Evolutionary conservation across 164 flowering plant species (phyloP), one percentile per base, ranked within the genome.

Genomic region (Annona cherimola): DNA sequence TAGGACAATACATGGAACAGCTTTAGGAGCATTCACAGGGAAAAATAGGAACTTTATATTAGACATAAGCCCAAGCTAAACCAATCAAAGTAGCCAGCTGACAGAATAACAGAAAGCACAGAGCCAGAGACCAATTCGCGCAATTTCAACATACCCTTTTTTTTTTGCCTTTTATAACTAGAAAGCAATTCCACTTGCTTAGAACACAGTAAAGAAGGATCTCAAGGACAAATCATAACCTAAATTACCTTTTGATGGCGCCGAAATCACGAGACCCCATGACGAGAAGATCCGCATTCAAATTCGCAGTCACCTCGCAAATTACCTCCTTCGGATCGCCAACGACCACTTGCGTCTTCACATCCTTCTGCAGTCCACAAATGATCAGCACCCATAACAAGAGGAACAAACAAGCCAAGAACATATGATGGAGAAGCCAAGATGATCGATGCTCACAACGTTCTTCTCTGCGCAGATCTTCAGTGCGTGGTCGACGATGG

Each of bases 251-350:
- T 78, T 84, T 91, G 69, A 93, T 85, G 57, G 87, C 84, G 35
- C 98, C 95, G 81, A 79, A 86, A 75, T 90, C 79, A 63, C 84
- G 93, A 44, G 80, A 88, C 1, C 97, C 98, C 90, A 91, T 90
- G 16, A 93, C 97, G 59, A 93, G 91, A 69, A 93, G 74, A 82
- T 93, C 95, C 26, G 92, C 97, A 54, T 88, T 81, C 79, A 87
- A 46, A 4, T 83, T 82, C 65, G 86, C 90, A 42, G 76, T 81
- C 50, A 72, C 80, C 69, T 93, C 94, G 76, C 97, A 90, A 39
- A 93, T 89, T 80, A 86, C 81, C 69, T 90, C 91, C 85, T 86
- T 93, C 8, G 98, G 88, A 77, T 93, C 89, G 26, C 97, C 96
- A 69, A 87, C 71, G 19, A 88, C 85, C 46, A 90, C 89, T 46